These are phyloP conservation scores for Proteromonas lacertae DNA, from an alignment of 352 stramenopile species.

Conservation along the genomic window DNA sequence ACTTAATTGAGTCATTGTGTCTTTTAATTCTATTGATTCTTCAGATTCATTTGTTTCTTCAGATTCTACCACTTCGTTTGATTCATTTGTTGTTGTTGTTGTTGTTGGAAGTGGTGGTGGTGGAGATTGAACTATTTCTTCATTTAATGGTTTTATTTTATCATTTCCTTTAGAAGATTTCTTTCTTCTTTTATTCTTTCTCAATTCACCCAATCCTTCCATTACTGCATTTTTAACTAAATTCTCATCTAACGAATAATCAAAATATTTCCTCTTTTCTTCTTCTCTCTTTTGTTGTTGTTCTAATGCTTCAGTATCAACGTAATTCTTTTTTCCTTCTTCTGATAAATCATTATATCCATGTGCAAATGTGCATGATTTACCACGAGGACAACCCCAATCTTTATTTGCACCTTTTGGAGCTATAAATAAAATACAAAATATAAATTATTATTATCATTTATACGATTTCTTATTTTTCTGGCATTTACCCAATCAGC, in stretches of 20 bases:
- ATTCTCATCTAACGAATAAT: too few species aligned
- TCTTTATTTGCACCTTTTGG: neutral
- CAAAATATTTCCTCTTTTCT: neutral
- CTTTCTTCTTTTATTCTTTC: too few species aligned
- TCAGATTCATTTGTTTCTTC: too few species aligned
- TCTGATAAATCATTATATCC: conserved; percentile 1
- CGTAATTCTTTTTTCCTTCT: neutral
- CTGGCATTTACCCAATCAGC: conserved; percentile 4
- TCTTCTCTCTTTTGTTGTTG: neutral
- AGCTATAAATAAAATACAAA: neutral
- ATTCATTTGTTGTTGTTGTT: neutral
- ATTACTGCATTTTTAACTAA: too few species aligned
- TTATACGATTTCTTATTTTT: neutral
- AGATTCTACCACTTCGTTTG: too few species aligned
- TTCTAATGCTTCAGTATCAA: neutral
- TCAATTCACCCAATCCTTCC: too few species aligned
- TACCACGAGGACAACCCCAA: conserved; percentile 12
- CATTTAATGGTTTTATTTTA: too few species aligned
- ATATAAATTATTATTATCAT: neutral
- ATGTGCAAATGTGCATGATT: conserved; percentile 13
- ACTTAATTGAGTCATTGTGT: too few species aligned
- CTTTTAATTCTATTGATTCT: too few species aligned
- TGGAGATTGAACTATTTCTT: neutral
- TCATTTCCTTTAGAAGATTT: too few species aligned
- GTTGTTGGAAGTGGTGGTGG: neutral